Evolutionary conservation across 1,284 basidiomycete species (phyloP), one percentile per base, ranked within the genome.

Genomic region (Naganishia liquefaciens): DNA sequence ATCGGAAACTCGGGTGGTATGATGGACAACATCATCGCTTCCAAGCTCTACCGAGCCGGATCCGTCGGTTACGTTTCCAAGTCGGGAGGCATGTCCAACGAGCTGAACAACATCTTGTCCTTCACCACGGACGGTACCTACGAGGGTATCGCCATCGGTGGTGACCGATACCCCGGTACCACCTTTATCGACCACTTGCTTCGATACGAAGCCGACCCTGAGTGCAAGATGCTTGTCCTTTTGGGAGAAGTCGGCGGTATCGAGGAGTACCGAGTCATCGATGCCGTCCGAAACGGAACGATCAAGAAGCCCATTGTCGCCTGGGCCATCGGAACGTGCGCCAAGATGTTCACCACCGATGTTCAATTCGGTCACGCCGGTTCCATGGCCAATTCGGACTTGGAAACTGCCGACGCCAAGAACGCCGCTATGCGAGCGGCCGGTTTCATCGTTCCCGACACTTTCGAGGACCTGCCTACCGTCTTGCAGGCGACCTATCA

Each of bases 1-100:
- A 98, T 98, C 76, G 95, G 95, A 74, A 99, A 98, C 87, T 95
- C 92, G 70, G 95, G 95, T 84, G 94, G 90, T 78, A 98, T 98
- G 95, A 98, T 98, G 93, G 96, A 99, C 84, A 99, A 98, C 84
- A 95, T 98, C 82, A 93, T 98, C 74, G 83, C 94, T 17, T 97
- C 93, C 70, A 99, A 98, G 85, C 90, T 99, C 70, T 99, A 98
- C 87, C 92, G 94, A 75, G 83, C 94, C 52, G 96, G 95, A 68
- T 94, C 93, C 25, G 91, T 99, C 74, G 95, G 93, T 76, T 98
- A 98, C 81, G 95, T 99, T 78, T 97, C 93, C 81, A 99, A 99
- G 84, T 98, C 95, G 15, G 95, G 95, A 72, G 95, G 96, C 80
- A 99, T 99, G 96, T 99, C 95, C 73, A 99, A 99, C 84, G 96